Evolutionary conservation across 805 yeast genomes (phyloP).

Genomic region (Candida ascalaphidarum): DNA sequence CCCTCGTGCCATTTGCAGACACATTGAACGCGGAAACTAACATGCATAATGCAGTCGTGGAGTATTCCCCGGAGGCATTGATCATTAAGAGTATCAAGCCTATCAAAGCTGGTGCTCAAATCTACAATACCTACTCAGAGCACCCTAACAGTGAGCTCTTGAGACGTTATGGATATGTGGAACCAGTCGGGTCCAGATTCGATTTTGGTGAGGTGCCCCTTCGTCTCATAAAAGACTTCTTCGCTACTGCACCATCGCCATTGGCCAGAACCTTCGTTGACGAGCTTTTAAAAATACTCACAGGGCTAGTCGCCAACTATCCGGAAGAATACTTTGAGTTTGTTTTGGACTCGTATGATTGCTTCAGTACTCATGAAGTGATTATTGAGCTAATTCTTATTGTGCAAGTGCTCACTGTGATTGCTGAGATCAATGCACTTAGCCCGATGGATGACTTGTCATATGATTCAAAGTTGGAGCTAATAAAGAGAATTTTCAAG

Average conservation of each 20-base stretch:
- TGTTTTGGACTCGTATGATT: constrained; percentile 52
- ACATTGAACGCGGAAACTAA: constrained; percentile 80
- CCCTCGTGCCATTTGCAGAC: constrained; percentile 93
- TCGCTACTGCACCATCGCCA: constrained; percentile 13
- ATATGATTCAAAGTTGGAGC: constrained; percentile 13
- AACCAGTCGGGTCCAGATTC: constrained; percentile 55
- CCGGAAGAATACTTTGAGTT: constrained; percentile 34
- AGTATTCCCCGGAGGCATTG: constrained; percentile 39
- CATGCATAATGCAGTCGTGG: constrained; percentile 65
- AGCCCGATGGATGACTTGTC: constrained; percentile 10
- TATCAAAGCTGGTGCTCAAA: constrained; percentile 61
- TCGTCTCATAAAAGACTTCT: constrained; percentile 27
- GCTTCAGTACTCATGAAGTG: constrained; percentile 49
- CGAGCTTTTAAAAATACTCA: constrained; percentile 14
- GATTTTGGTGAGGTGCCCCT: constrained; percentile 77
- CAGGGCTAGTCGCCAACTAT: constrained; percentile 21
- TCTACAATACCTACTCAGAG: constrained; percentile 85
- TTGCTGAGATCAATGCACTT: constrained; percentile 15
- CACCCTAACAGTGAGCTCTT: constrained; percentile 86
- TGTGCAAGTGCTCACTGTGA: constrained; percentile 40
- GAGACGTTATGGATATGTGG: constrained; percentile 89
- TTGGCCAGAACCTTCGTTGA: constrained; percentile 29
- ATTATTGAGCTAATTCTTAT: constrained; percentile 50
- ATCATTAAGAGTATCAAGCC: constrained; percentile 64
- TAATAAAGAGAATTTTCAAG: constrained; percentile 42